Percentiles rank a stretch among this genome's conserved stretches.
These are phyloP conservation scores for Pisolithus tinctorius DNA, from an alignment of 768 basidiomycete genomes.

Conservation along the genomic window DNA sequence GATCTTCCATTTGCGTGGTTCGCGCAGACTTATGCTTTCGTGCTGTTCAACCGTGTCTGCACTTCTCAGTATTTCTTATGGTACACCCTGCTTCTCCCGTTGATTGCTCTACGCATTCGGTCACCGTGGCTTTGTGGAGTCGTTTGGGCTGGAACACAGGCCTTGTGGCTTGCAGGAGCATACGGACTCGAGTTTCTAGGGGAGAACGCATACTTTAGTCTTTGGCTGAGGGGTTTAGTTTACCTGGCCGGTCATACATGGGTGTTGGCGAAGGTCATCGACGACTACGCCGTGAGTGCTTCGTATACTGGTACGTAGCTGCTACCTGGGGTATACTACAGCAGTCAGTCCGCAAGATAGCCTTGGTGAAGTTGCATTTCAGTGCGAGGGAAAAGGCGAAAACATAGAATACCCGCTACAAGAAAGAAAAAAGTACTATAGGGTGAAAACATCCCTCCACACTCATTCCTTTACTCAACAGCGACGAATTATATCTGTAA, in stretches of 20 bases:
- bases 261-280: conserved; percentile 66
- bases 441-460: neutral
- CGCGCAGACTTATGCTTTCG: conserved; percentile 84
- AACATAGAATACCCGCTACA: too few species aligned
- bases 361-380: too few species aligned
- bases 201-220: conserved; percentile 55
- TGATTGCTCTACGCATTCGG: conserved; percentile 62
- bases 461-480: conserved; percentile 2
- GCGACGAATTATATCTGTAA: conserved; percentile 18
- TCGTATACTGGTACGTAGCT: neutral
- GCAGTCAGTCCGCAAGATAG: too few species aligned
- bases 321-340: neutral
- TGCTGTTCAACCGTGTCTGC: conserved; percentile 98
- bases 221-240: conserved; percentile 75
- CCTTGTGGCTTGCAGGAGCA: conserved; percentile 84
- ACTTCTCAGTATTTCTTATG: conserved; percentile 98
- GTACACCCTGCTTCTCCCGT: conserved; percentile 86
- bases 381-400: too few species aligned
- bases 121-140: conserved; percentile 42
- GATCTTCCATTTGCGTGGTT: conserved; percentile 85
- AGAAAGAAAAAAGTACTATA: too few species aligned
- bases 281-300: conserved; percentile 27
- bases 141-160: conserved; percentile 77
- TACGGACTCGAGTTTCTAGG: conserved; percentile 89
- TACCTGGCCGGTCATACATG: conserved; percentile 76